These are phyloP conservation scores for Taphrina betulina DNA, from an alignment of 1,139 yeast species.

Conservation along the genomic window DNA sequence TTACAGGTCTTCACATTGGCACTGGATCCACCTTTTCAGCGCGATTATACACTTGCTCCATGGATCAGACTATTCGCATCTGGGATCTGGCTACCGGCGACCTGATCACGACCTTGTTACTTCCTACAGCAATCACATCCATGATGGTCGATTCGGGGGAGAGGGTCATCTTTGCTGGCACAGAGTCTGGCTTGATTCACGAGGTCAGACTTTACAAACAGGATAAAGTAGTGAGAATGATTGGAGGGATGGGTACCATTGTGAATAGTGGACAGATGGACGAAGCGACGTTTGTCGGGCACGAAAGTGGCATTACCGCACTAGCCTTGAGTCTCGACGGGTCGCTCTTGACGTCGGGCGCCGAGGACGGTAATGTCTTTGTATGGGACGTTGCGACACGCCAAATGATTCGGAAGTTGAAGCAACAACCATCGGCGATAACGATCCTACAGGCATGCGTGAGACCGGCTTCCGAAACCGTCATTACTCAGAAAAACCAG, in stretches of 20 bases:
- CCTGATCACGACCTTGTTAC: constrained; percentile 68
- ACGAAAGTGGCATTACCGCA: constrained; percentile 50
- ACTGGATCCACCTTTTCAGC: constrained; percentile 58
- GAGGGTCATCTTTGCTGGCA: constrained; percentile 70
- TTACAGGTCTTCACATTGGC: constrained; percentile 61
- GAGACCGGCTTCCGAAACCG: constrained; percentile 2
- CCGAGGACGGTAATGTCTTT: constrained; percentile 62
- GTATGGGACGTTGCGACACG: constrained; percentile 72
- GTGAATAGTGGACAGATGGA: constrained; percentile 41
- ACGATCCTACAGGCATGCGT: not conserved
- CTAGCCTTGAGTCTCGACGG: constrained; percentile 73
- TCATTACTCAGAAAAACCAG: not conserved
- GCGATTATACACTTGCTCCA: constrained; percentile 68
- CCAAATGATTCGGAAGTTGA: constrained; percentile 68
- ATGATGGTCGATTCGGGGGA: constrained; percentile 79
- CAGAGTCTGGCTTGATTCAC: constrained; percentile 61
- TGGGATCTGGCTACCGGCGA: constrained; percentile 45
- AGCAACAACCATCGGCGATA: constrained; percentile 47
- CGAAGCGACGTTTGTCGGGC: constrained; percentile 39
- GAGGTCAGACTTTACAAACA: constrained; percentile 54
- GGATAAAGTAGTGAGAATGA: constrained; percentile 47
- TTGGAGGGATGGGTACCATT: constrained; percentile 57
- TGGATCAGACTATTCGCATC: constrained; percentile 68
- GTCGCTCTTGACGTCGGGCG: constrained; percentile 70
- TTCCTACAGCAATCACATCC: constrained; percentile 58